Conservation (phyloP, 164 flowering plant species). For the Saururus chinensis region DNA sequence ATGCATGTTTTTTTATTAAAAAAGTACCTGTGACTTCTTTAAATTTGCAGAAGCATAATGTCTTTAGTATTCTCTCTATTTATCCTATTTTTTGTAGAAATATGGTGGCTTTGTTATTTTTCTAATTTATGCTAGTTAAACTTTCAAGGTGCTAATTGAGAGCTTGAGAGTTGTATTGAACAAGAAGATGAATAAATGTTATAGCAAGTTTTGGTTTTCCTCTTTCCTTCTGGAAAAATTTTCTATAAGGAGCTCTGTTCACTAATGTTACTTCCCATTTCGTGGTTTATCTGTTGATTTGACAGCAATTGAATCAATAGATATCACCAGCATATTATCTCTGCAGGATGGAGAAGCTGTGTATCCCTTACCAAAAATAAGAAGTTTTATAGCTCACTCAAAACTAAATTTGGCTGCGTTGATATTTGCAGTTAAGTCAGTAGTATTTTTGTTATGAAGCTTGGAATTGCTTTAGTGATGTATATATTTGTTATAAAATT, state of each 20-base stretch:
- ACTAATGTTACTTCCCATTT: background rate
- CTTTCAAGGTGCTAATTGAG: too few species aligned
- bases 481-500: background rate
- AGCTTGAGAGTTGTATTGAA: too few species aligned
- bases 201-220: background rate
- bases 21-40: too few species aligned
- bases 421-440: constrained; percentile 75
- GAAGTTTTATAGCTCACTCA: constrained; percentile 68
- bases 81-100: too few species aligned
- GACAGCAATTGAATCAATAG: constrained; percentile 87
- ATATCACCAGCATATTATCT: constrained; percentile 82
- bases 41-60: too few species aligned
- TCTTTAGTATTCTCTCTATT: too few species aligned
- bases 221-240: background rate
- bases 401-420: constrained; percentile 77
- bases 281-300: constrained; percentile 3
- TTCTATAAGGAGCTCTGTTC: background rate
- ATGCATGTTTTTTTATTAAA: too few species aligned
- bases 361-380: constrained; percentile 84
- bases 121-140: too few species aligned
- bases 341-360: constrained; percentile 95
- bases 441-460: background rate
- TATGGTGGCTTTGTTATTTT: too few species aligned
- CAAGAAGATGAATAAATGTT: background rate
- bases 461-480: constrained; percentile 1